Percentiles rank a stretch among this genome's conserved stretches.
Conservation (phyloP, 1,284 basidiomycete species). For the Tausonia pullulans region DNA sequence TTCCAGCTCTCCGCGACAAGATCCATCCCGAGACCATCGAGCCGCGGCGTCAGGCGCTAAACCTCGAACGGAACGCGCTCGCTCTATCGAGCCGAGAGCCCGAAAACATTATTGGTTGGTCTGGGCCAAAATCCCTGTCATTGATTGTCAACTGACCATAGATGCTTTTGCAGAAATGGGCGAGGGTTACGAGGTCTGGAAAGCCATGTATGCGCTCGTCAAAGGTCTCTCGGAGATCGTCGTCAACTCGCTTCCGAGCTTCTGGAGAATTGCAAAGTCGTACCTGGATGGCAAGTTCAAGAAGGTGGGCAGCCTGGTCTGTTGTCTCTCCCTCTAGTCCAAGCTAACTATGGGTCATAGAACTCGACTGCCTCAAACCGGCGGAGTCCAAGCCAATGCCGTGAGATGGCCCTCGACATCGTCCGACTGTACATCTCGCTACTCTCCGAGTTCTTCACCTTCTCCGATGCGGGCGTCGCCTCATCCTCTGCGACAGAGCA, state of each 20-base stretch:
- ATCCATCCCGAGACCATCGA: constrained; percentile 37
- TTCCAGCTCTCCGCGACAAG: background rate
- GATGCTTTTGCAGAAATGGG: constrained; percentile 43
- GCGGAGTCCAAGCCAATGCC: constrained; percentile 70
- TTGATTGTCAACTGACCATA: constrained; percentile 15
- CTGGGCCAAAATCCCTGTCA: background rate
- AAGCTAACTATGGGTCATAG: constrained; percentile 9
- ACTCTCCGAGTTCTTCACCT: constrained; percentile 77
- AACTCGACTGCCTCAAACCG: constrained; percentile 8
- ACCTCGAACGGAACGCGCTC: constrained; percentile 29
- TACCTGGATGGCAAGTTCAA: constrained; percentile 87
- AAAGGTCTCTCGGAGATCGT: constrained; percentile 42
- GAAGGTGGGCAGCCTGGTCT: constrained; percentile 40
- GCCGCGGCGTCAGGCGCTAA: constrained; percentile 43
- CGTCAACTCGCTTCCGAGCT: constrained; percentile 61
- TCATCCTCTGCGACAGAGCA: constrained; percentile 23
- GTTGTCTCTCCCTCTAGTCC: constrained; percentile 19
- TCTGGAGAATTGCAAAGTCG: constrained; percentile 83
- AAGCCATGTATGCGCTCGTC: constrained; percentile 55
- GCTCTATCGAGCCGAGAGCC: constrained; percentile 19
- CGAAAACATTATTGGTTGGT: constrained; percentile 53
- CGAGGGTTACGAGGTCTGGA: constrained; percentile 65
- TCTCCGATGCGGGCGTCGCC: constrained; percentile 61
- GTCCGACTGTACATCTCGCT: constrained; percentile 76
- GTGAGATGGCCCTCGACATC: constrained; percentile 82